Evolutionary conservation across 1,284 basidiomycete species (phyloP).

Genomic region (Chalciporus sp.): DNA sequence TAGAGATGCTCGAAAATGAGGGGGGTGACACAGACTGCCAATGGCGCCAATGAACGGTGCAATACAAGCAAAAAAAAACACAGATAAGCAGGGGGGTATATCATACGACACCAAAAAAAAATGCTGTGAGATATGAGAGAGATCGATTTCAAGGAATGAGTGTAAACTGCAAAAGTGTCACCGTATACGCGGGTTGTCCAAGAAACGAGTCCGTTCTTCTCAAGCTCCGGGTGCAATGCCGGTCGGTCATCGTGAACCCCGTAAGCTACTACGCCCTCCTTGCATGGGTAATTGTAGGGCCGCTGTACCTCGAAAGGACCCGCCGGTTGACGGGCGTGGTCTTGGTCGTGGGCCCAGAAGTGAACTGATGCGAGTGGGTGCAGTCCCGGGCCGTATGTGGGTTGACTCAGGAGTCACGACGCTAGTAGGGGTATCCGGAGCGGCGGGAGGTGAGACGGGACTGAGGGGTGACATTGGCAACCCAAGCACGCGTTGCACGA

Average conservation of each 20-base stretch:
- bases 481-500: constrained; percentile 36
- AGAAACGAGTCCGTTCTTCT: constrained; percentile 14
- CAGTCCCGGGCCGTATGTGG: constrained; percentile 9
- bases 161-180: not conserved
- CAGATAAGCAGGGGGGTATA: constrained; percentile 26
- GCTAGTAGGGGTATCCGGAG: not conserved
- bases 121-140: not conserved
- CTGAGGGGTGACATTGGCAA: constrained; percentile 27
- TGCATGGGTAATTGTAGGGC: constrained; percentile 34
- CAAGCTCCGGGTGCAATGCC: not conserved
- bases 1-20: constrained; percentile 9
- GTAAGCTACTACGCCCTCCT: constrained; percentile 24
- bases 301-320: constrained; percentile 23
- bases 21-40: not conserved
- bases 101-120: constrained; percentile 6
- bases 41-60: not conserved
- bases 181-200: constrained; percentile 17
- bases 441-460: constrained; percentile 4
- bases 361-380: constrained; percentile 24
- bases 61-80: not conserved
- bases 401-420: not conserved
- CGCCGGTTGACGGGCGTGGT: constrained; percentile 25
- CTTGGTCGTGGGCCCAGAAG: constrained; percentile 32
- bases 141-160: constrained; percentile 10
- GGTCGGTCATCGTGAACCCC: constrained; percentile 14